Evolutionary conservation across 2,329 filamentous ascomycete species (phyloP), one percentile per base, ranked within the genome.

Genomic region (Dichotomopilus funicola): DNA sequence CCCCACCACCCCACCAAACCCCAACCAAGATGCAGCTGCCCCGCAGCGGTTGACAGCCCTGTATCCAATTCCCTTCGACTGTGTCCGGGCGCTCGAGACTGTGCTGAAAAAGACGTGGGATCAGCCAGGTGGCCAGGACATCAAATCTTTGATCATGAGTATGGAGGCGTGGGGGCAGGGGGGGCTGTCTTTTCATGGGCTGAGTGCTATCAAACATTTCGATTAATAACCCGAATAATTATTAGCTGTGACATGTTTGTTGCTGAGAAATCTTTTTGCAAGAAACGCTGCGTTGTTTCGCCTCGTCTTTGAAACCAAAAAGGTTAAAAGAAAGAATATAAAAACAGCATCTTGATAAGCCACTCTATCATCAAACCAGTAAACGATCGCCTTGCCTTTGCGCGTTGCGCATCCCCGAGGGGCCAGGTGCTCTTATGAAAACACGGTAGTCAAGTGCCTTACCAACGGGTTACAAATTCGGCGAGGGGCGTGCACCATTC

Each of bases 51-150:
- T 43, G 51, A 52, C 40, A 54, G 54, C 51, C 48, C 54, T 42
- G 52, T 44, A 43, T 27, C 19, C 19, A 27, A 27, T 49, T 37
- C 45, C 57, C 53, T 47, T 49, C 8, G 5, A 38, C 36, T 8
- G 54, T 57, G 68, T 65, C 66, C 56, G 61, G 59, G 59, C 64
- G 61, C 56, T 57, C 57, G 63, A 60, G 56, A 52, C 69, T 67
- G 63, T 71, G 70, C 66, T 65, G 19, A 66, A 68, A 49, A 6
- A 45, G 43, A 27, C 38, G 13, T 19, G 13, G 44, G 53, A 55
- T 50, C 49, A 52, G 34, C 49, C 42, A 42, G 49, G 50, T 42
- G 40, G 37, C 43, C 31, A 9, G 8, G 10, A 4, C 8, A 5
- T 40, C n/a, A 6, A 46, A n/a, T 5, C 31, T 41, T 41, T 34